Evolutionary conservation across 352 stramenopile species (phyloP).

Genomic region (Phytophthora idaei): DNA sequence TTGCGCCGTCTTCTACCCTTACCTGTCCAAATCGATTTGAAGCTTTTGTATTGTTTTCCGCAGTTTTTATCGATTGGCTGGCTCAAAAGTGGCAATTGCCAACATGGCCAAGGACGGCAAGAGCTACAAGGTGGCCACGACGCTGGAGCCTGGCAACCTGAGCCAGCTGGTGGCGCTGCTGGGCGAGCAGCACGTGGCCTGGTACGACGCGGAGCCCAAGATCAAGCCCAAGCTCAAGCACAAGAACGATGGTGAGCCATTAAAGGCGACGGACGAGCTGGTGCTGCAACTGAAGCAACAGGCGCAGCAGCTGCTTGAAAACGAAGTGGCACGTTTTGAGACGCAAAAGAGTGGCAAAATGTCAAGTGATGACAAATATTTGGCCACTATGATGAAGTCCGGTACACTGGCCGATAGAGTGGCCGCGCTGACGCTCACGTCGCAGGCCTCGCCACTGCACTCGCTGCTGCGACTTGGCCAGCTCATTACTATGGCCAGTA

Average conservation of each 20-base stretch:
- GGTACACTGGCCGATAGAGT: constrained; percentile 93
- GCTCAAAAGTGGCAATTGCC: constrained; percentile 19
- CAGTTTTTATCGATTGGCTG: constrained; percentile 22
- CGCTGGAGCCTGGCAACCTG: constrained; percentile 19
- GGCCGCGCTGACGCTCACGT: constrained; percentile 88
- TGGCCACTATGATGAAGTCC: constrained; percentile 87
- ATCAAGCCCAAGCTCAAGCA: constrained; percentile 33
- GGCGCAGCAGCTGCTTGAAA: constrained; percentile 63
- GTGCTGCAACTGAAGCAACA: constrained; percentile 61
- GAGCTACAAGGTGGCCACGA: background rate
- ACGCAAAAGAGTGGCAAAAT: constrained; percentile 69
- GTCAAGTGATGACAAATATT: constrained; percentile 87
- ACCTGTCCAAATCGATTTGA: constrained; percentile 8
- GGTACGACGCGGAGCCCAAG: constrained; percentile 44
- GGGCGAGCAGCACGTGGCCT: constrained; percentile 37
- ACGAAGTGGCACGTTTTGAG: constrained; percentile 65
- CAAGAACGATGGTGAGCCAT: constrained; percentile 18
- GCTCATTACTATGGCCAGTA: constrained; percentile 90
- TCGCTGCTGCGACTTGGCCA: constrained; percentile 73
- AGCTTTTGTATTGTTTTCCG: constrained; percentile 2
- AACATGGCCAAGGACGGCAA: constrained; percentile 24
- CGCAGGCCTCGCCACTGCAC: constrained; percentile 87
- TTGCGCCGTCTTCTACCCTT: constrained; percentile 1
- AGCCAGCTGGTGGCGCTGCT: constrained; percentile 40
- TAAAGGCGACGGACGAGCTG: constrained; percentile 41